Percentiles rank a stretch among this genome's conserved stretches.
Evolutionary conservation across 2,329 filamentous ascomycete genomes (phyloP).

Genomic region (Emergomyces orientalis): DNA sequence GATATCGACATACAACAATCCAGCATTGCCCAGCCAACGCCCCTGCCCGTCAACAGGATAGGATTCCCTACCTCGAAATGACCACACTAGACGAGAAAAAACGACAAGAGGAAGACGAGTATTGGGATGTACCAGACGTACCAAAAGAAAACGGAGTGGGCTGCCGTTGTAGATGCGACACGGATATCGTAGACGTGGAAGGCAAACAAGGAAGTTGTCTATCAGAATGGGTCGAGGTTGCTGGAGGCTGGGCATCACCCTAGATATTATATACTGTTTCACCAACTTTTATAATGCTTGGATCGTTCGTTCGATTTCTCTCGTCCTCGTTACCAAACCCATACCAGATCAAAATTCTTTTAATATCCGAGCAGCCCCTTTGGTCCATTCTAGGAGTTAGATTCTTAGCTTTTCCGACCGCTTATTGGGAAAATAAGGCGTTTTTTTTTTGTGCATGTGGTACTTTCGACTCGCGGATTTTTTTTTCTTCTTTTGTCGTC

Average conservation of each 20-base stretch:
- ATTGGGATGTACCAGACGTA: constrained; percentile 82
- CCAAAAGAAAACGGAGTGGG: constrained; percentile 94
- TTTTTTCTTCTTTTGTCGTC: background rate
- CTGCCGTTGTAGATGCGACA: constrained; percentile 92
- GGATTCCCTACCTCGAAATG: constrained; percentile 70
- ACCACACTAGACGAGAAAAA: constrained; percentile 74
- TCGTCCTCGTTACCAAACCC: background rate
- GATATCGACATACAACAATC: constrained; percentile 96
- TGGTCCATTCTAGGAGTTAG: constrained; percentile 3
- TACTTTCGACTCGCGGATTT: background rate
- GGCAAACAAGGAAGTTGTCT: constrained; percentile 94
- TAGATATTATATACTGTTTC: constrained; percentile 21
- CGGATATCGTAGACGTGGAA: constrained; percentile 94
- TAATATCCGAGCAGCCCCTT: background rate
- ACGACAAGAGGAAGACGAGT: constrained; percentile 84
- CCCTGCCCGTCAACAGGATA: constrained; percentile 72
- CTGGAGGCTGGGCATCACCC: constrained; percentile 75
- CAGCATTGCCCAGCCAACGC: constrained; percentile 97
- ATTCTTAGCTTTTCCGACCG: background rate
- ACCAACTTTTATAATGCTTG: background rate
- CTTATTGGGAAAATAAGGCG: background rate
- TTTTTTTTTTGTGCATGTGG: no score
- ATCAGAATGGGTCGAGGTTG: constrained; percentile 93
- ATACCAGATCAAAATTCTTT: background rate
- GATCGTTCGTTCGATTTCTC: background rate